These are phyloP conservation scores for Fusarium sororula DNA, from an alignment of 2,329 filamentous ascomycete genomes.

Conservation along the genomic window DNA sequence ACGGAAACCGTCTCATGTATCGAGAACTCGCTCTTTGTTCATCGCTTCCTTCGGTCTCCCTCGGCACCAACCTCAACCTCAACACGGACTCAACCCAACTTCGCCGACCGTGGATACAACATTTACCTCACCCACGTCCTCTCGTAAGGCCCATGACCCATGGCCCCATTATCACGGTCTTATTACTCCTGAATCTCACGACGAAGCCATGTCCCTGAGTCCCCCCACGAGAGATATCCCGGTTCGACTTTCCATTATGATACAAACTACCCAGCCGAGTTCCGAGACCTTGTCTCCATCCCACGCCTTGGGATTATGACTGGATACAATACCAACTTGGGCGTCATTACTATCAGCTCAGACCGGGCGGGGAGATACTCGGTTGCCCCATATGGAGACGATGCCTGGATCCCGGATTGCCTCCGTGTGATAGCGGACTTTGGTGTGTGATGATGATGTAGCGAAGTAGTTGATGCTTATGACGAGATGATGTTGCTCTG, in stretches of 20 bases:
- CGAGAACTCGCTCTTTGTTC: slow-evolving; percentile 7
- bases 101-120: neutral
- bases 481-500: slow-evolving; percentile 2
- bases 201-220: slow-evolving; percentile 5
- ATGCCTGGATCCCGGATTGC: slow-evolving; percentile 3
- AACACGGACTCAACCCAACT: neutral
- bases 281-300: slow-evolving; percentile 4
- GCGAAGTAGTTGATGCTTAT: slow-evolving; percentile 12
- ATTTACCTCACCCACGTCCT: slow-evolving; percentile 30
- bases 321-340: neutral
- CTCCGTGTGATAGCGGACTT: slow-evolving; percentile 12
- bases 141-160: slow-evolving; percentile 10
- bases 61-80: neutral
- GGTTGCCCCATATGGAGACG: neutral
- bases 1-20: neutral
- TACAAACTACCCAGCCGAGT: slow-evolving; percentile 13
- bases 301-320: slow-evolving; percentile 14
- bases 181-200: slow-evolving; percentile 13
- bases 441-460: slow-evolving; percentile 23
- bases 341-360: slow-evolving; percentile 15
- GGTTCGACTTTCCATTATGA: slow-evolving; percentile 7
- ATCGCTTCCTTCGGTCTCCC: neutral
- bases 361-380: neutral
- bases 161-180: slow-evolving; percentile 31
- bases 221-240: slow-evolving; percentile 28